Evolutionary conservation across 768 basidiomycete species (phyloP), one percentile per base, ranked within the genome.

Genomic region (Kwoniella sp.): DNA sequence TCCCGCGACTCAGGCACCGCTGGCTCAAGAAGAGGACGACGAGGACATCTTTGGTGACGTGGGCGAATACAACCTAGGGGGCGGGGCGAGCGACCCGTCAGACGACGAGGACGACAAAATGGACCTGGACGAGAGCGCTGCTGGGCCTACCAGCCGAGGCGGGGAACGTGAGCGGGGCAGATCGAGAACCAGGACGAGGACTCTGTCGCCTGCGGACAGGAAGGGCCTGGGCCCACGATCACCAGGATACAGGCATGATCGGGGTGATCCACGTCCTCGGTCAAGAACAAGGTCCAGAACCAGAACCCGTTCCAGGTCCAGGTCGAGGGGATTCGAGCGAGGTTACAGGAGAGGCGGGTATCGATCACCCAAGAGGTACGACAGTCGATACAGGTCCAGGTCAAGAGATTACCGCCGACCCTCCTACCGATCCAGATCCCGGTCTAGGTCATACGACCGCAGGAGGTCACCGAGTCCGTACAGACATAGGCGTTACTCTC

Each of bases 31-130:
- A 83, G 67, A 63, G 9, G 83, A 88, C 33, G 72, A 69, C 46
- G 80, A 88, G 34, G 87, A 93, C 67, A 92, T 95, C 36, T 95
- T 95, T 69, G 86, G 83, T 1, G 90, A 77, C 46, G 87, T 82
- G 4, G 89, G 85, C 8, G 88, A 88, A 42, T 95, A 92, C 66
- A 80, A 85, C 45, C 87, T 87, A 1, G 69, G 86, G 6, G 80
- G 82, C 39, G 59, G 81, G 3, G 80, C 75, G 3, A 82, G 78
- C 19, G 81, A 81, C 42, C 80, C 82, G 17, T 82, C 80, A 27
- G 79, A 79, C 5, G 79, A 79, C 11, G 78, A 76, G 4, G 62
- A 65, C n/a, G 55, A 46, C 4, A 39, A 26, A 36, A 56, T 56
- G 48, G 49, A 45, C 22, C 36, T 56, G 23, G 47, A 49, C 29